These are phyloP conservation scores for Hyaloperonospora arabidopsidis DNA, from an alignment of 352 stramenopile genomes.

Conservation along the genomic window DNA sequence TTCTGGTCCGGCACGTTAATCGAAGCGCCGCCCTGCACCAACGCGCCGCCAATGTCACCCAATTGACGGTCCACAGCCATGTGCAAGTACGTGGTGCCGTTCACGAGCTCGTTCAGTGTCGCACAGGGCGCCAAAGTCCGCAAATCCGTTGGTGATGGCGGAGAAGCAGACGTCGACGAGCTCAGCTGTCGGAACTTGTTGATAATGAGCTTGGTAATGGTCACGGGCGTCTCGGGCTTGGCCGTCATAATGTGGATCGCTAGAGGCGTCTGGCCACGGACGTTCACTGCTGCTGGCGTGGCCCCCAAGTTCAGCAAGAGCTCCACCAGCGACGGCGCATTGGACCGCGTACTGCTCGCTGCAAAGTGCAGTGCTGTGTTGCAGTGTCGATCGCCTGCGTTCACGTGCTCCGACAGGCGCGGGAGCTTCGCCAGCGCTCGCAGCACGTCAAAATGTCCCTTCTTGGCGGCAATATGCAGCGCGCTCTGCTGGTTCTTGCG, in stretches of 20 bases:
- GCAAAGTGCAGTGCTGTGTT: slow-evolving; percentile 83
- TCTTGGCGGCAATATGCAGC: slow-evolving; percentile 77
- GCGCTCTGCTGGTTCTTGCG: slow-evolving; percentile 81
- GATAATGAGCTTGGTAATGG: slow-evolving; percentile 50
- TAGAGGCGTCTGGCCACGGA: slow-evolving; percentile 76
- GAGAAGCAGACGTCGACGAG: slow-evolving; percentile 15
- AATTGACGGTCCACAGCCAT: slow-evolving; percentile 67
- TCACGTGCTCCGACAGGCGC: slow-evolving; percentile 58
- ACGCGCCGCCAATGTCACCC: slow-evolving; percentile 52
- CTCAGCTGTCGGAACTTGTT: slow-evolving; percentile 32
- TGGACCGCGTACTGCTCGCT: slow-evolving; percentile 49
- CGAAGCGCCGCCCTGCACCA: slow-evolving; percentile 66
- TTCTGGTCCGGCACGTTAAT: slow-evolving; percentile 80
- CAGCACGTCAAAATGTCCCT: slow-evolving; percentile 76
- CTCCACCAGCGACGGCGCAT: slow-evolving; percentile 57
- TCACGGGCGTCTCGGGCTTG: slow-evolving; percentile 41
- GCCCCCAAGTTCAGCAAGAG: slow-evolving; percentile 59
- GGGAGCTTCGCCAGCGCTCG: slow-evolving; percentile 72
- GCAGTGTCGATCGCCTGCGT: slow-evolving; percentile 61
- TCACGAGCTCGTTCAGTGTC: slow-evolving; percentile 58
- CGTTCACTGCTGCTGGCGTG: slow-evolving; percentile 55
- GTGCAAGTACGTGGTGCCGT: slow-evolving; percentile 78
- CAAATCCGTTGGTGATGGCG: slow-evolving; percentile 15
- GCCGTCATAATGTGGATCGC: slow-evolving; percentile 80
- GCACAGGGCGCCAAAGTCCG: slow-evolving; percentile 12